Evolutionary conservation across 2,329 filamentous ascomycete genomes (phyloP), one percentile per base, ranked within the genome.

Genomic region (Colletotrichum cereale): DNA sequence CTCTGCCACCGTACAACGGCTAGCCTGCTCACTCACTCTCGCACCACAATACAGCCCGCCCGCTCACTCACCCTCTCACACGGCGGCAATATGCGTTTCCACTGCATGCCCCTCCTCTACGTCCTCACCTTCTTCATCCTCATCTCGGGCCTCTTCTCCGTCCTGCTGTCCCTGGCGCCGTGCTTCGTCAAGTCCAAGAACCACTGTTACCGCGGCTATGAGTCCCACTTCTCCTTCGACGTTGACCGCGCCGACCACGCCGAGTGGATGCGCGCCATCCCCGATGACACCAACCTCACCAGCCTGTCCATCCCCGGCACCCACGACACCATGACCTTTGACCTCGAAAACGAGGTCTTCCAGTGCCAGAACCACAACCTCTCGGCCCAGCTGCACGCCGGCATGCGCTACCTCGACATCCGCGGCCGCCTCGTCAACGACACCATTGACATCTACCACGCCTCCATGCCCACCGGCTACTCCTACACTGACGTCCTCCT

Each of bases 311-410:
- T 88, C 69, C 86, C 86, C 0, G 86, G 86, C 38, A 87, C 86
- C 2, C 86, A 88, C 78, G 86, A 88, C 76, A 87, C 86, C 31
- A 83, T 88, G 83, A 87, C 86, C 24, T 85, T 84, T 73, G 76
- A 78, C 55, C 78, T 85, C 66, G 74, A 71, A 36, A 74, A 76
- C 53, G 78, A 80, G 68, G 58, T 74, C 34, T 81, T 83, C 62
- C 82, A 85, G 75, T 87, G 85, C 75, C 86, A 88, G 78, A 86
- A 86, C 75, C 80, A 80, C 74, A 81, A 82, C 73, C 79, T 88
- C 29, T 74, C 71, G 18, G 79, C 78, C 21, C 86, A 88, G 77
- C 82, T 88, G 52, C 66, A 76, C 42, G 82, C 83, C 2, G 86
- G 86, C 11, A 74, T 87, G 77, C 82, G 85, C 38, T 85, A 87